Percentiles rank a stretch among this genome's conserved stretches.
phyloP scores from a whole-genome alignment of 2,329 filamentous ascomycete species.

The Fusarium chuoi region DNA sequence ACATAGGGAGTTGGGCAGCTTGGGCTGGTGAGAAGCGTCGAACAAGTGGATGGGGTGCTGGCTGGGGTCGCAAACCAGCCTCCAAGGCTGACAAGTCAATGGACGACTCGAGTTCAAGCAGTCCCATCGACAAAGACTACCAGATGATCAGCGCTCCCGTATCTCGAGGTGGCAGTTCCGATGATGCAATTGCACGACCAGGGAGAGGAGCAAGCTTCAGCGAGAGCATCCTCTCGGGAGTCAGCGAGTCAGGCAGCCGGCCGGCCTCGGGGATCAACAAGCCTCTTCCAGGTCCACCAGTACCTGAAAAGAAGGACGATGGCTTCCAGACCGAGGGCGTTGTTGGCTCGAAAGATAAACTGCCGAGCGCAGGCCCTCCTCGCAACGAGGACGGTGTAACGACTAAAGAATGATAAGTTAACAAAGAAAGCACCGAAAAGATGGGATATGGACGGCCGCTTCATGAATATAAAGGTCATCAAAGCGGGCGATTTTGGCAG shows the following conservation, averaged over 20 bases:
- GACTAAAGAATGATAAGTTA: slow-evolving; percentile 19
- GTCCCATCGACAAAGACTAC: slow-evolving; percentile 53
- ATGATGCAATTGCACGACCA: slow-evolving; percentile 46
- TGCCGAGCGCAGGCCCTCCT: slow-evolving; percentile 12
- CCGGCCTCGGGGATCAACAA: slow-evolving; percentile 32
- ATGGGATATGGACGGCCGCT: not conserved
- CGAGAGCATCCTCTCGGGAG: slow-evolving; percentile 57
- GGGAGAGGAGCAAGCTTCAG: slow-evolving; percentile 56
- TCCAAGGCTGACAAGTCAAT: slow-evolving; percentile 47
- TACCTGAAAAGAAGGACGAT: slow-evolving; percentile 32
- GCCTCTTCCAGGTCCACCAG: slow-evolving; percentile 18
- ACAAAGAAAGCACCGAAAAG: not conserved
- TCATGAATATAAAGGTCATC: slow-evolving; percentile 20
- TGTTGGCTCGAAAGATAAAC: slow-evolving; percentile 37
- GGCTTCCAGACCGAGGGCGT: slow-evolving; percentile 45
- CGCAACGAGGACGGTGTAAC: not conserved
- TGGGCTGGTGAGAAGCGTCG: slow-evolving; percentile 83
- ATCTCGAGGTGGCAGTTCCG: slow-evolving; percentile 44
- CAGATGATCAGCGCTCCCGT: slow-evolving; percentile 49
- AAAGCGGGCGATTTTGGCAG: slow-evolving; percentile 7
- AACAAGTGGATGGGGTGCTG: slow-evolving; percentile 56
- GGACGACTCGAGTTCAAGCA: slow-evolving; percentile 48
- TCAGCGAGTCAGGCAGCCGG: slow-evolving; percentile 44
- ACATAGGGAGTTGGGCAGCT: slow-evolving; percentile 74
- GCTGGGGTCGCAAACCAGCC: slow-evolving; percentile 52